These are phyloP conservation scores for Castanea mollissima DNA, from an alignment of 306 rosid genomes.

Conservation along the genomic window DNA sequence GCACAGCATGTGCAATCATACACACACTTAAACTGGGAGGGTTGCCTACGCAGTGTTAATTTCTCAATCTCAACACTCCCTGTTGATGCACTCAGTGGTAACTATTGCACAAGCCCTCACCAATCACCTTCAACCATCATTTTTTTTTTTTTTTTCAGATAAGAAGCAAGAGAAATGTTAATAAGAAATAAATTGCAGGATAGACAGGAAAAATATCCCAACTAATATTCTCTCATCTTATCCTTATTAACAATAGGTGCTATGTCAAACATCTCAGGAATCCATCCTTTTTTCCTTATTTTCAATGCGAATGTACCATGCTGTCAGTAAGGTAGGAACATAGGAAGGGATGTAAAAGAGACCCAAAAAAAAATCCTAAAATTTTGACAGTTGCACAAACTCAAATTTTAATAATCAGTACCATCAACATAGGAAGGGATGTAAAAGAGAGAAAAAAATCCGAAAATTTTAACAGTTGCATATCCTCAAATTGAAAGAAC, in stretches of 20 bases:
- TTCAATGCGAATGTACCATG: background rate
- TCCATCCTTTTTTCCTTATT: background rate
- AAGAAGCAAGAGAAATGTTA: background rate
- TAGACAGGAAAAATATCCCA: background rate
- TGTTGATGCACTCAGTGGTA: background rate
- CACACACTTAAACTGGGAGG: background rate
- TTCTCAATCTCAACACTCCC: too few relatives aligned
- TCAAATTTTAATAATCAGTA: background rate
- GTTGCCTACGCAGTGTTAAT: background rate
- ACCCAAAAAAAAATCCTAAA: background rate
- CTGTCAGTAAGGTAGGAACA: background rate
- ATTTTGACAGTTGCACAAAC: background rate
- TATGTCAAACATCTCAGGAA: background rate
- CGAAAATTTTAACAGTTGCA: background rate
- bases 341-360: background rate
- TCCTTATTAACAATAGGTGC: background rate
- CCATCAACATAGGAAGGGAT: background rate
- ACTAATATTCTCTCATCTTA: background rate
- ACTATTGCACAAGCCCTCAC: background rate
- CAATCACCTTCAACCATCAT: background rate
- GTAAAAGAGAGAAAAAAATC: background rate
- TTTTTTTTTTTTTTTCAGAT: background rate
- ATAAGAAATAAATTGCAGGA: background rate
- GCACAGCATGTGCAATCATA: background rate
- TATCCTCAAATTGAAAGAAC: background rate